Conservation (phyloP, 2,329 filamentous ascomycete genomes). For the Botrytis hyacinthi region DNA sequence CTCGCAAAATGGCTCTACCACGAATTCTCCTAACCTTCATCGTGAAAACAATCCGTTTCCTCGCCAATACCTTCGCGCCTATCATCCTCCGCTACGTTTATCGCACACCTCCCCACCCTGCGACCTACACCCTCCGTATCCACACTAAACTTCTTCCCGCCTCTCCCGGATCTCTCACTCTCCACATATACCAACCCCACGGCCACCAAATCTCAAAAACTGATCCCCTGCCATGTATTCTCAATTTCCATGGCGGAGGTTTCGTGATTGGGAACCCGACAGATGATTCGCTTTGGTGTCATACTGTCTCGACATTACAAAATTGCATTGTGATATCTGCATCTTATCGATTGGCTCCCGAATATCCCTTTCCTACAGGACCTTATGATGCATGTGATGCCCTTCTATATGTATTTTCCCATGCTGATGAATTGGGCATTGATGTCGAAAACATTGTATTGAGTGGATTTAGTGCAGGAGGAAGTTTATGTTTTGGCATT, state of each 20-base stretch:
- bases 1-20: conserved; percentile 6
- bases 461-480: conserved; percentile 49
- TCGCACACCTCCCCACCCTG: background rate
- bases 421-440: conserved; percentile 27
- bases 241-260: conserved; percentile 41
- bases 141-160: background rate
- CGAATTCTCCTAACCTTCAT: conserved; percentile 14
- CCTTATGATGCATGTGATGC: conserved; percentile 48
- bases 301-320: conserved; percentile 41
- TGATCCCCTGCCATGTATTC: conserved; percentile 33
- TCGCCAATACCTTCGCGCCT: conserved; percentile 8
- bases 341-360: conserved; percentile 47
- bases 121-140: background rate
- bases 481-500: conserved; percentile 28
- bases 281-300: conserved; percentile 39
- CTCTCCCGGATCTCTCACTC: background rate
- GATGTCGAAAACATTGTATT: conserved; percentile 41
- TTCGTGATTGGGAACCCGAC: conserved; percentile 39
- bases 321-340: conserved; percentile 44
- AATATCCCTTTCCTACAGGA: conserved; percentile 46
- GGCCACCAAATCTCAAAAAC: background rate
- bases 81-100: conserved; percentile 12
- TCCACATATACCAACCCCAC: conserved; percentile 15
- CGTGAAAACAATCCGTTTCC: conserved; percentile 13
- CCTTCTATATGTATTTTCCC: conserved; percentile 41